Evolutionary conservation across 2,329 filamentous ascomycete species (phyloP).

Genomic region (Xylariaceae sp.): DNA sequence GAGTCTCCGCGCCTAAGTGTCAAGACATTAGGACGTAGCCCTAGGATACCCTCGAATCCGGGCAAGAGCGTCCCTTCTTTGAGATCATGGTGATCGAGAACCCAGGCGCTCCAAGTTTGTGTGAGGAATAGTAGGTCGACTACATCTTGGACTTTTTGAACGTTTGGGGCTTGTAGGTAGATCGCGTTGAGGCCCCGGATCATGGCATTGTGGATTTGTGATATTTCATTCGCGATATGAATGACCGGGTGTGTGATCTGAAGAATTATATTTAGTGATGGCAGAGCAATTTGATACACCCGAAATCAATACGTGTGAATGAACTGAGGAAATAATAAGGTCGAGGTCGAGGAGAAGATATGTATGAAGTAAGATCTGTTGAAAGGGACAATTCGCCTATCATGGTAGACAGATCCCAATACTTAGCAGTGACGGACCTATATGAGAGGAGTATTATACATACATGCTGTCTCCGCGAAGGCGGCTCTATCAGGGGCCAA

Average conservation of each 20-base stretch:
- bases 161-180: slow-evolving; percentile 34
- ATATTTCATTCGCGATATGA: slow-evolving; percentile 34
- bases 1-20: not conserved
- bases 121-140: slow-evolving; percentile 33
- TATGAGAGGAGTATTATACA: not conserved
- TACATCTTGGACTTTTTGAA: slow-evolving; percentile 28
- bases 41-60: slow-evolving; percentile 25
- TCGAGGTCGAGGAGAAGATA: not conserved
- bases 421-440: not conserved
- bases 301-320: not conserved
- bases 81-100: slow-evolving; percentile 31
- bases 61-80: slow-evolving; percentile 34
- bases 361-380: no score
- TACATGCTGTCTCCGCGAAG: slow-evolving; percentile 19
- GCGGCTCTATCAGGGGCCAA: slow-evolving; percentile 29
- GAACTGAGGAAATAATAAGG: not conserved
- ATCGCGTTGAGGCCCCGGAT: slow-evolving; percentile 37
- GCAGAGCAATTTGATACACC: not conserved
- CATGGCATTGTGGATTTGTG: slow-evolving; percentile 35
- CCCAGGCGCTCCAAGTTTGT: slow-evolving; percentile 29
- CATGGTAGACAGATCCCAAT: not conserved
- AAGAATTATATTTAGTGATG: slow-evolving; percentile 2
- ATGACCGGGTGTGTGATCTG: slow-evolving; percentile 27
- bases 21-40: slow-evolving; percentile 21
- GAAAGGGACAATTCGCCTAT: not conserved